Evolutionary conservation across 2,329 filamentous ascomycete species (phyloP).

Genomic region (Verticillium tricorpus): DNA sequence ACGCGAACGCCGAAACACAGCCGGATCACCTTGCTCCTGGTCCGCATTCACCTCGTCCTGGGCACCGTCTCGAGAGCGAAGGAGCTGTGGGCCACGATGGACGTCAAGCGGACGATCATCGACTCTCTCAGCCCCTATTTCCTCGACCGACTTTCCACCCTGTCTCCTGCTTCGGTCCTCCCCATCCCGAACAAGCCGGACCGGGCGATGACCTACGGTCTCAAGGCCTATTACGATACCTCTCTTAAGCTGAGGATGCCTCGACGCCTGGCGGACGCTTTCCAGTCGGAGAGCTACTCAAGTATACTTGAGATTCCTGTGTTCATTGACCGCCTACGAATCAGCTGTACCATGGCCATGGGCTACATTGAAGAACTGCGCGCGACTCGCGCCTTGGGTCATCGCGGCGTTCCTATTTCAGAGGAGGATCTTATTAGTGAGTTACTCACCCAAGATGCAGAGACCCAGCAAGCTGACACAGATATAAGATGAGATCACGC

Average conservation of each 20-base stretch:
- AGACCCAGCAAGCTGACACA: slow-evolving; percentile 9
- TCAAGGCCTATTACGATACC: slow-evolving; percentile 40
- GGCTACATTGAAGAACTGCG: slow-evolving; percentile 47
- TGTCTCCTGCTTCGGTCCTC: slow-evolving; percentile 41
- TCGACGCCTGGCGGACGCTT: slow-evolving; percentile 37
- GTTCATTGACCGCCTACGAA: slow-evolving; percentile 37
- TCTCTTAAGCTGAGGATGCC: slow-evolving; percentile 43
- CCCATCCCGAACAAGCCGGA: slow-evolving; percentile 8
- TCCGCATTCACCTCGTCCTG: slow-evolving; percentile 46
- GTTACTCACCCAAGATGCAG: not conserved
- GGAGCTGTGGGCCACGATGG: slow-evolving; percentile 44
- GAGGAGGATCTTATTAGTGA: slow-evolving; percentile 38
- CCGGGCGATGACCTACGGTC: slow-evolving; percentile 31
- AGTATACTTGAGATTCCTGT: slow-evolving; percentile 43
- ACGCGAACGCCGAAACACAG: slow-evolving; percentile 39
- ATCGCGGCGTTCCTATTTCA: slow-evolving; percentile 34
- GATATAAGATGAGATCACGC: slow-evolving; percentile 33
- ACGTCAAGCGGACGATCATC: slow-evolving; percentile 54
- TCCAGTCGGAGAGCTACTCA: slow-evolving; percentile 45
- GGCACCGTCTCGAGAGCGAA: slow-evolving; percentile 44
- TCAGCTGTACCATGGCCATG: slow-evolving; percentile 49
- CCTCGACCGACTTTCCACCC: slow-evolving; percentile 49
- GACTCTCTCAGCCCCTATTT: slow-evolving; percentile 51
- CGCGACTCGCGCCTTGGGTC: slow-evolving; percentile 37
- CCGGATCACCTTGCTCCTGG: slow-evolving; percentile 42